Base-by-base conservation (phyloP, 257 asterid species). In the Przewalskia tangutica region DNA sequence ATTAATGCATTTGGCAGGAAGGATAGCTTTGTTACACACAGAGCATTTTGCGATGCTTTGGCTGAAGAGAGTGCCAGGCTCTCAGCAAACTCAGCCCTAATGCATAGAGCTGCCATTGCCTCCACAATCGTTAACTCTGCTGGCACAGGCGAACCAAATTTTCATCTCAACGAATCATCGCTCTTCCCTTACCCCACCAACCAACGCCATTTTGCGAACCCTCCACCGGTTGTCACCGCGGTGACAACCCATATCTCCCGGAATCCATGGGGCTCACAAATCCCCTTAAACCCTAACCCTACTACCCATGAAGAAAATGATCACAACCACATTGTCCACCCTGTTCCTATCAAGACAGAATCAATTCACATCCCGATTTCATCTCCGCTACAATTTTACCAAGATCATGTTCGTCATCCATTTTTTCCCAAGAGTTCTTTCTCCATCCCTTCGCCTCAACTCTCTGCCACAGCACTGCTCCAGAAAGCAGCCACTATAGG, bases 31-130 rank as follows among this genome's bases (percentile, higher is more conserved):
- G 88, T 92, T 20, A 94, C 95, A 8, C 98, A 94, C 75, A 91
- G 97, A 63, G 98, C 97, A 79, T 94, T 94, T 60, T 94, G 98
- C 83, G 98, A 94, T 81, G 97, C 98, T 6, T 86, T 94, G 78
- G 97, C 98, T 17, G 95, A 91, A 83, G 98, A 94, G 83, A 93
- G 94, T 85, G 96, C 97, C 0, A 89, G 98, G 66, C 90, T 94
- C 53, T 90, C 98, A 8, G 97, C 93, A 5, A 94, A 89, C 81
- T 83, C 97, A 60, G 76, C 88, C 5, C 40, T 65, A 13, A 81
- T 81, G 83, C 79, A 50, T 48, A 55, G 77, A 17, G 32, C 83
- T 7, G 36, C 40, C 4, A 10, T 20, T 63, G 12, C 77, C 53
- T 38, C 84, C 64, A 65, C 75, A 12, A 34, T 73, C 3, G 6